Base-by-base conservation (phyloP, 2,329 filamentous ascomycete species). In the Epichloe gansuensis region DNA sequence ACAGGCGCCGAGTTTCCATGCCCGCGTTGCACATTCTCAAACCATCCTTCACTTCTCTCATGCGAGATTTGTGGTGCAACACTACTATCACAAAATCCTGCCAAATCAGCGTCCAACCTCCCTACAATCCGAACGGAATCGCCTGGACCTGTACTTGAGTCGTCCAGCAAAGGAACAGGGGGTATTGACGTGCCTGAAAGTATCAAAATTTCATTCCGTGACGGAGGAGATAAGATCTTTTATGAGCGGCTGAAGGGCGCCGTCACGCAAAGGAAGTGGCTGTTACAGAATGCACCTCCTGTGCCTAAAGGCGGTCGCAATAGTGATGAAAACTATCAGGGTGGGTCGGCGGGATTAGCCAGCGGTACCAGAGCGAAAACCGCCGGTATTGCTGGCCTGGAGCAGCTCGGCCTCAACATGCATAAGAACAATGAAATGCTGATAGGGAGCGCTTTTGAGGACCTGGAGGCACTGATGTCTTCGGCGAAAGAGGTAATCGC, bases 401-500 rank as follows among this genome's bases (percentile, higher is more conserved):
- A 98, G 66, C 84, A 89, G 61, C 81, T 89, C 55, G 87, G 89
- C 0, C 70, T 91, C 5, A 87, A 90, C 59, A 80, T 89, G 62
- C 85, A 89, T 53, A 91, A 88, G 70, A 95, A 95, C 66, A 97
- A 96, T 60, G 89, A 96, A 66, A 71, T 89, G 9, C 84, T 96
- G 48, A 95, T 98, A 57, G 91, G 91, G 27, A 89, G 81, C 57
- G 90, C 93, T 0, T 98, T 98, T 61, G 91, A 96, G 64, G 93
- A 98, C 62, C 78, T 98, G 0, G 91, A 97, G 64, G 90, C 93
- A 3, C 75, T 98, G 39, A 98, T 97, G 91, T 89, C 90, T 3
- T 96, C 91, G 3, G 93, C 93, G 5, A 96, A 97, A 64, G 89
- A 98, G 64, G 89, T 98, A 47, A 85, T 97, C 49, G 89, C 89